Evolutionary conservation across 208 protist genomes (phyloP).

Genomic region (Lotmaria passim): DNA sequence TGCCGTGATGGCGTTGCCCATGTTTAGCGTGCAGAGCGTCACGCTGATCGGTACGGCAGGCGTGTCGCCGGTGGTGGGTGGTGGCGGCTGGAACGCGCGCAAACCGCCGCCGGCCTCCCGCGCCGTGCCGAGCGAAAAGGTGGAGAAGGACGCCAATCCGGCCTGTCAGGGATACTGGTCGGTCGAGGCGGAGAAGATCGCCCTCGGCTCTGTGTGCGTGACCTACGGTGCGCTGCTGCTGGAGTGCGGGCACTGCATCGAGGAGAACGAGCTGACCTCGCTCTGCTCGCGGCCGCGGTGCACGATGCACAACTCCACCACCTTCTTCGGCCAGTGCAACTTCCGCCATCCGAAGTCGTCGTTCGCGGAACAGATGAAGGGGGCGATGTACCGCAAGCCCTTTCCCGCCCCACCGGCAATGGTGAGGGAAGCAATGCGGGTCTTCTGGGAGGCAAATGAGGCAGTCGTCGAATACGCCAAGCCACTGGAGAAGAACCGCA

Average conservation of each 20-base stretch:
- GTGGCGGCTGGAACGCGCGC: constrained; percentile 45
- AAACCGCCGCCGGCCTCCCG: constrained; percentile 7
- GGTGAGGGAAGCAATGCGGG: constrained; percentile 38
- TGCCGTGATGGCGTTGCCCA: constrained; percentile 46
- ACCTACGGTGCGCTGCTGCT: constrained; percentile 52
- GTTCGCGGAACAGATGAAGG: constrained; percentile 46
- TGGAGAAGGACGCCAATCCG: constrained; percentile 30
- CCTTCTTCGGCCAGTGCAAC: constrained; percentile 50
- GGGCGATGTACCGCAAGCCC: constrained; percentile 42
- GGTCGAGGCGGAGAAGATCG: constrained; percentile 32
- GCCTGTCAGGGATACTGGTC: constrained; percentile 40
- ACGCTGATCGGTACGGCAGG: constrained; percentile 60
- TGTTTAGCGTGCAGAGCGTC: constrained; percentile 48
- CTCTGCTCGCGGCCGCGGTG: constrained; percentile 59
- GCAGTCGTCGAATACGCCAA: constrained; percentile 40
- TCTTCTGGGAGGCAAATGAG: constrained; percentile 56
- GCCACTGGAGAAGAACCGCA: background rate
- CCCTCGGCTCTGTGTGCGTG: constrained; percentile 66
- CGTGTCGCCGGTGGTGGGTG: constrained; percentile 61
- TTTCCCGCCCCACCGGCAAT: constrained; percentile 42
- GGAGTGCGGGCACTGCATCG: constrained; percentile 60
- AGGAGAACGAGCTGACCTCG: constrained; percentile 40
- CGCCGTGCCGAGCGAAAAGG: constrained; percentile 13
- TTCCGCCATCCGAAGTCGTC: constrained; percentile 40
- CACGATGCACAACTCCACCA: constrained; percentile 44